These are phyloP conservation scores for Pleurotus salmoneostramineus DNA, from an alignment of 768 basidiomycete species.

Conservation along the genomic window DNA sequence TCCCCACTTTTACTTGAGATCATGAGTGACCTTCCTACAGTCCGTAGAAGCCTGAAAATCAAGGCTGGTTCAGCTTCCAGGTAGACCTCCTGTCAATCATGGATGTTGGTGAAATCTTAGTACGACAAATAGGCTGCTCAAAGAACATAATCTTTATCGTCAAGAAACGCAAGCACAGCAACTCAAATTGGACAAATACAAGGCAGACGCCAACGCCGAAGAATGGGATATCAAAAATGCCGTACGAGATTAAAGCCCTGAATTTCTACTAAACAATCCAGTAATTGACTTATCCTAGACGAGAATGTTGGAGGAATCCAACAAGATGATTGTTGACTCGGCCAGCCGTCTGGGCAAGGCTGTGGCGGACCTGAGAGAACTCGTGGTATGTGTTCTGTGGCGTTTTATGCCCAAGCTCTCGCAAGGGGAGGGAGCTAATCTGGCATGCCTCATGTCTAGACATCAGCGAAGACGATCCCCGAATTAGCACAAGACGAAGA, in stretches of 20 bases:
- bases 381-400: conserved; percentile 54
- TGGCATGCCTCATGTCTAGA: conserved; percentile 22
- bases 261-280: neutral
- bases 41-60: conserved; percentile 72
- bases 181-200: conserved; percentile 56
- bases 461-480: conserved; percentile 38
- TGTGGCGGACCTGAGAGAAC: conserved; percentile 55
- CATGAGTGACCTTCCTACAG: conserved; percentile 47
- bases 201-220: conserved; percentile 51
- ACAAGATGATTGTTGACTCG: conserved; percentile 77
- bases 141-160: conserved; percentile 64
- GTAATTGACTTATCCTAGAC: conserved; percentile 33
- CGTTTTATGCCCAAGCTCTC: conserved; percentile 2
- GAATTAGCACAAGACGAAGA: conserved; percentile 37
- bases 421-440: neutral
- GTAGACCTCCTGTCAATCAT: conserved; percentile 10
- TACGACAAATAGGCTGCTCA: conserved; percentile 44
- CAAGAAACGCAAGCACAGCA: conserved; percentile 61
- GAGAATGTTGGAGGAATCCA: conserved; percentile 70
- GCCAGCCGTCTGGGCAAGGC: conserved; percentile 57
- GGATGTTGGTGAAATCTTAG: neutral
- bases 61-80: conserved; percentile 64
- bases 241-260: conserved; percentile 36
- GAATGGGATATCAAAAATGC: conserved; percentile 77
- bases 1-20: conserved; percentile 1